phyloP scores from a whole-genome alignment of 169 alveolate genomes.

The Cryptosporidium ryanae region DNA sequence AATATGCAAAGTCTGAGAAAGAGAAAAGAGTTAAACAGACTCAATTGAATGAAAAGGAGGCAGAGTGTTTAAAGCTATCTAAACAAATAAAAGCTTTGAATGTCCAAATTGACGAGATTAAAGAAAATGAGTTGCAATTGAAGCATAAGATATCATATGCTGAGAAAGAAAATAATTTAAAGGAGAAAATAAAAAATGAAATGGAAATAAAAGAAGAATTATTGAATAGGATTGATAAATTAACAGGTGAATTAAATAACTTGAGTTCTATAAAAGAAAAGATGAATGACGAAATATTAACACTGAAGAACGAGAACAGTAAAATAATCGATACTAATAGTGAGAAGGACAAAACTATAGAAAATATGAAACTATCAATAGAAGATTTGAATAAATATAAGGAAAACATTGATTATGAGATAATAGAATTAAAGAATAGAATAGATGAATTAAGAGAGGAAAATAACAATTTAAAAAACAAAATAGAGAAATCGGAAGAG shows the following conservation, averaged over 20 bases:
- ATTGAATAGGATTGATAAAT: slow-evolving; percentile 12
- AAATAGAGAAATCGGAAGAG: slow-evolving; percentile 1
- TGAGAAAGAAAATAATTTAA: slow-evolving; percentile 1
- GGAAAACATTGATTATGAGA: neutral
- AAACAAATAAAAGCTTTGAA: slow-evolving; percentile 29
- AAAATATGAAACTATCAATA: neutral
- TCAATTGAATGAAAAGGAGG: slow-evolving; percentile 54
- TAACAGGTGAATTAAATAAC: slow-evolving; percentile 20
- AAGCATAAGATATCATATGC: neutral
- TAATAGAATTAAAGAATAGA: neutral
- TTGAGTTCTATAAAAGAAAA: slow-evolving; percentile 4
- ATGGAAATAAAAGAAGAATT: slow-evolving; percentile 11
- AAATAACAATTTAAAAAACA: neutral
- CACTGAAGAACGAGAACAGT: neutral
- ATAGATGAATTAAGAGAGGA: slow-evolving; percentile 6
- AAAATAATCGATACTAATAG: neutral
- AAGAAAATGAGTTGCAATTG: neutral
- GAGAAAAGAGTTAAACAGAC: slow-evolving; percentile 28
- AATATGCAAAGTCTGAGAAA: slow-evolving; percentile 36
- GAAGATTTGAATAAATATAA: slow-evolving; percentile 3
- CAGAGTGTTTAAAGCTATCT: slow-evolving; percentile 18
- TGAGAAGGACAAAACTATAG: neutral
- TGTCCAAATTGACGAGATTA: slow-evolving; percentile 32
- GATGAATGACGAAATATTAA: neutral
- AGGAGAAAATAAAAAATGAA: neutral